Base-by-base conservation (phyloP, 208 protist genomes). In the Tritrichomonas foetus region DNA sequence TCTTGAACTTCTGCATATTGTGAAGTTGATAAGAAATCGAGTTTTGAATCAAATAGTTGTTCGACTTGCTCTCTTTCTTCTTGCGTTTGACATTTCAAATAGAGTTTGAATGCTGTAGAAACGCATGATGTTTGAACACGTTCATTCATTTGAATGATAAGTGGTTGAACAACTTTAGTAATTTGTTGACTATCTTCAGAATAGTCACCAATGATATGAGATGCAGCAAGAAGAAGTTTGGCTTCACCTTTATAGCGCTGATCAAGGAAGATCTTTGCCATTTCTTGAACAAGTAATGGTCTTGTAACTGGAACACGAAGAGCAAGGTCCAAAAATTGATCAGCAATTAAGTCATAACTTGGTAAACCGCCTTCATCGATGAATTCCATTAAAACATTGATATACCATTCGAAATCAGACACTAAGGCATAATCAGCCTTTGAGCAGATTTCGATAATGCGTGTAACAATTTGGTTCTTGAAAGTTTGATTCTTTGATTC, bases 1-100 rank as follows among this genome's bases (percentile, higher is more conserved):
- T 89, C 78, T 50, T 89, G 78, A 14, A 89, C 78, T 57, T 89
- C 78, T 11, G 78, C 47, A 49, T 89, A 89, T 47, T n/a, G 33
- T 5, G 41, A 44, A 57, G 78, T 89, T 22, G 33, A 11, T 22
- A 89, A 89, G 3, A 53, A 27, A 33, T 16, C 27, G 2, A 89
- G 30, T 89, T 33, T 53, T 57, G 33, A 16, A 33, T n/a, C 27
- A 47, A 89, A 89, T 1, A 89, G 5, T 16, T 57, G 33, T 33
- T 61, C 41, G 13, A 49, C 16, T 39, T 57, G 9, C 9, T 20
- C 16, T 3, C 25, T 3, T 13, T 53, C 13, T 89, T 89, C 47
- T 39, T 89, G 27, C 3, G 1, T 39, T 1, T 89, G 14, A 27
- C 47, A 33, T 39, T 47, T 89, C 16, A 89, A n/a, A 30, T 57